phyloP scores from a whole-genome alignment of 768 basidiomycete species.

The Termitomyces sp. region DNA sequence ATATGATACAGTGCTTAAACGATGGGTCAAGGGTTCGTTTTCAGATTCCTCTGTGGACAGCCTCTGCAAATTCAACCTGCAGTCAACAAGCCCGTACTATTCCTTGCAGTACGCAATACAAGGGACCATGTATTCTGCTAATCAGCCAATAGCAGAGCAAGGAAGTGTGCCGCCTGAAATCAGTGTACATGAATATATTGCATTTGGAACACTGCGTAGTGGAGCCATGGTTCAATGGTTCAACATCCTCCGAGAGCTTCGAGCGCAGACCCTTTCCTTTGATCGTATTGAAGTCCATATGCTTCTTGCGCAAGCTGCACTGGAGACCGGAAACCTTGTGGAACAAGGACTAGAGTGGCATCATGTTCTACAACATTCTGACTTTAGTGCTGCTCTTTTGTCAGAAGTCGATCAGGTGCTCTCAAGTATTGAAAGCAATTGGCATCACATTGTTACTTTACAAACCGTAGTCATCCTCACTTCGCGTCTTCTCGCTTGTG shows the following conservation, averaged over 20 bases:
- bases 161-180: slow-evolving; percentile 32
- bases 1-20: slow-evolving; percentile 18
- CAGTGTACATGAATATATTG: slow-evolving; percentile 37
- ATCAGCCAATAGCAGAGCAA: slow-evolving; percentile 39
- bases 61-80: slow-evolving; percentile 24
- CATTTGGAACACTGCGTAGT: slow-evolving; percentile 40
- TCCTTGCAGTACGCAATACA: slow-evolving; percentile 30
- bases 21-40: slow-evolving; percentile 13
- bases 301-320: slow-evolving; percentile 37
- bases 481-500: slow-evolving; percentile 28
- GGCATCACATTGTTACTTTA: slow-evolving; percentile 29
- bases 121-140: slow-evolving; percentile 32
- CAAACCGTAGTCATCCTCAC: slow-evolving; percentile 27
- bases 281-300: slow-evolving; percentile 31
- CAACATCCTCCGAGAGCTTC: slow-evolving; percentile 45
- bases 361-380: slow-evolving; percentile 20
- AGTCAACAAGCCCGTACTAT: slow-evolving; percentile 21
- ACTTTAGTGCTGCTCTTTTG: slow-evolving; percentile 33
- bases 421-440: slow-evolving; percentile 31
- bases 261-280: slow-evolving; percentile 32
- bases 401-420: slow-evolving; percentile 28
- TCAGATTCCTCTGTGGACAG: slow-evolving; percentile 17
- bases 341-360: slow-evolving; percentile 31
- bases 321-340: slow-evolving; percentile 31
- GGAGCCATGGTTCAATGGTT: slow-evolving; percentile 43